Percentiles rank a stretch among this genome's conserved stretches.
Conservation (phyloP, 495 filamentous ascomycete genomes). For the Aspergillus ostianus region DNA sequence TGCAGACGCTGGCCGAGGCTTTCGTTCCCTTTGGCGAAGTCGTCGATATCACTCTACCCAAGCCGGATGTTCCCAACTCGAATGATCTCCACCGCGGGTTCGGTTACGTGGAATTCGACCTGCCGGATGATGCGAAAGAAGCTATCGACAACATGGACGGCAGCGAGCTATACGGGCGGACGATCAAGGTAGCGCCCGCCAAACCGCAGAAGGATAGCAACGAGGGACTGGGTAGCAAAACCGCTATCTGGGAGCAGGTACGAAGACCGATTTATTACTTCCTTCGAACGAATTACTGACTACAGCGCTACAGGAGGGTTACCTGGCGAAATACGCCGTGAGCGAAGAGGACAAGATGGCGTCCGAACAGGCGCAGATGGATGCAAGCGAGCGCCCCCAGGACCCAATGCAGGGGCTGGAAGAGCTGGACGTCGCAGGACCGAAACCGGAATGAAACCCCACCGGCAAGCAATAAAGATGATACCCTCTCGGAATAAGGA, state of each 20-base stretch:
- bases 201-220: constrained; percentile 89
- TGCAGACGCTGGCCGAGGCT: constrained; percentile 73
- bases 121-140: constrained; percentile 81
- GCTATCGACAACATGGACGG: constrained; percentile 99
- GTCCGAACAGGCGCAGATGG: constrained; percentile 54
- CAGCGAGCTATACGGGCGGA: constrained; percentile 87
- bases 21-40: constrained; percentile 98
- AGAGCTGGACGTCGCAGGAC: constrained; percentile 89
- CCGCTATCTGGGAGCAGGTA: constrained; percentile 98
- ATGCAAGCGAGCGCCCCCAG: constrained; percentile 52
- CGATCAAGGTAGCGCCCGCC: constrained; percentile 86
- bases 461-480: constrained; percentile 3
- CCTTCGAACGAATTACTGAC: constrained; percentile 24
- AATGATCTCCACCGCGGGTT: constrained; percentile 85
- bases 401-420: constrained; percentile 97
- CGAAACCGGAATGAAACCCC: constrained; percentile 67
- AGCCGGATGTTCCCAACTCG: constrained; percentile 68
- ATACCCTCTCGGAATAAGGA: constrained; percentile 13
- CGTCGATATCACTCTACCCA: constrained; percentile 82
- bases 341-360: constrained; percentile 79
- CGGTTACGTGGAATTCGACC: constrained; percentile 94
- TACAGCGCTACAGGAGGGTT: constrained; percentile 69
- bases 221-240: constrained; percentile 86
- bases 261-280: constrained; percentile 22
- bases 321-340: constrained; percentile 85